Percentiles rank a stretch among this genome's conserved stretches.
Conservation (phyloP, 75 land plant species). For the Cupressus sempervirens region DNA sequence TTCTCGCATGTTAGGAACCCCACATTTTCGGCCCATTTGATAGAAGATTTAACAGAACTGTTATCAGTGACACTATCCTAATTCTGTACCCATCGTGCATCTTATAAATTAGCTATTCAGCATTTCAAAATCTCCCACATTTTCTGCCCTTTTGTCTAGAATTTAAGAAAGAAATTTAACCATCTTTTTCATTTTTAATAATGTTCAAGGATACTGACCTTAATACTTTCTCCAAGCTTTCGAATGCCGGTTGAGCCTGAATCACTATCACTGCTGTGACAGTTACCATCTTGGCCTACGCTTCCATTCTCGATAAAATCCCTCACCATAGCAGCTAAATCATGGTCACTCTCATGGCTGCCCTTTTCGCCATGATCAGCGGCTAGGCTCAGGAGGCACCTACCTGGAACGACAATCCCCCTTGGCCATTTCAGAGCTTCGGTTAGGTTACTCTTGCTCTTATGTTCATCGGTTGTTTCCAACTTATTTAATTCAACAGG, state of each 20-base stretch:
- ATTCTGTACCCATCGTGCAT: no score
- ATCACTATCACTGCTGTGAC: slow-evolving; percentile 66
- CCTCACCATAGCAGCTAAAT: slow-evolving; percentile 75
- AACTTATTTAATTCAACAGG: not conserved
- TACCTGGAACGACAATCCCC: not conserved
- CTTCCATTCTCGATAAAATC: slow-evolving; percentile 72
- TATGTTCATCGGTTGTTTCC: not conserved
- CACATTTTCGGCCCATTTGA: no score
- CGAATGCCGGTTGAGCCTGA: slow-evolving; percentile 40
- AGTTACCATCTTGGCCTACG: slow-evolving; percentile 30
- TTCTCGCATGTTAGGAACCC: no score
- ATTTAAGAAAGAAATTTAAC: no score
- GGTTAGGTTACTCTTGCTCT: slow-evolving; percentile 4
- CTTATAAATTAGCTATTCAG: no score
- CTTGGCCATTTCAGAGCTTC: slow-evolving; percentile 11
- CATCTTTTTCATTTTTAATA: not conserved
- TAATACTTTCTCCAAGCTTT: slow-evolving; percentile 48
- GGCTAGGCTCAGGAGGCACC: not conserved
- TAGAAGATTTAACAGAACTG: no score
- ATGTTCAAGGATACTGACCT: slow-evolving; percentile 18
- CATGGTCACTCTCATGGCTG: slow-evolving; percentile 77
- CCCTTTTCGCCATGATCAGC: slow-evolving; percentile 5
- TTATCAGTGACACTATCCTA: no score
- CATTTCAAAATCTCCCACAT: no score
- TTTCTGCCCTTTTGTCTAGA: no score